Conservation (phyloP, 352 stramenopile species). For the Phytophthora pini region DNA sequence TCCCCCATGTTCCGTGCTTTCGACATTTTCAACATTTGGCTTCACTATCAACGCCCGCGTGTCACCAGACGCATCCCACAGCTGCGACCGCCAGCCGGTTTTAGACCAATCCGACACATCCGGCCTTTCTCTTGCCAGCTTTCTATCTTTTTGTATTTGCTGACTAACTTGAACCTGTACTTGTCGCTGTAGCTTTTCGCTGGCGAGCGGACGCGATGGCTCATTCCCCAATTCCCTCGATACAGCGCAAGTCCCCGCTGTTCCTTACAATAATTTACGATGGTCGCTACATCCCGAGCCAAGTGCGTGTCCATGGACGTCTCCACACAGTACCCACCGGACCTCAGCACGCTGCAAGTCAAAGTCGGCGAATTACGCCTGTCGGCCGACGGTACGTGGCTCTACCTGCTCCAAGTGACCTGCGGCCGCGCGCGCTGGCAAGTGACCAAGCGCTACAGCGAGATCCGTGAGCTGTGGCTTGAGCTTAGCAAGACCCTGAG, state of each 20-base stretch:
- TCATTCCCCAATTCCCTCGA: constrained; percentile 30
- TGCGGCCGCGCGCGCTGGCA: constrained; percentile 56
- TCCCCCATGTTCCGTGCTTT: constrained; percentile 5
- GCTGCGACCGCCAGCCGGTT: constrained; percentile 7
- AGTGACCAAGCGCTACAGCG: constrained; percentile 68
- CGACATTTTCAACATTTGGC: constrained; percentile 9
- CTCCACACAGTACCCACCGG: constrained; percentile 15
- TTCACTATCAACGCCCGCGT: constrained; percentile 13
- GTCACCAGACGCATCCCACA: constrained; percentile 30
- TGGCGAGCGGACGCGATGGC: constrained; percentile 20
- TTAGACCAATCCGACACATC: constrained; percentile 29
- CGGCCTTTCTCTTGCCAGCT: neutral
- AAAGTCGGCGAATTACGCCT: constrained; percentile 63
- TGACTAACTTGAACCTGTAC: constrained; percentile 32
- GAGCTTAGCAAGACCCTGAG: constrained; percentile 46
- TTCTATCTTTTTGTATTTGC: constrained; percentile 21
- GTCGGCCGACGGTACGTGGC: constrained; percentile 64
- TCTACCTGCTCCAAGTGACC: constrained; percentile 71
- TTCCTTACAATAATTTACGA: neutral
- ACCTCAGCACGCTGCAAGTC: constrained; percentile 65
- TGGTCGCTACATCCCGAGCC: constrained; percentile 24
- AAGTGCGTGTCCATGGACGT: constrained; percentile 39
- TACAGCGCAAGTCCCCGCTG: neutral
- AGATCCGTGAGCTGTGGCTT: constrained; percentile 77
- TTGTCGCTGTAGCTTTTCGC: constrained; percentile 11